These are phyloP conservation scores for Paraleonurus japonicus DNA, from an alignment of 257 asterid genomes.

Conservation along the genomic window DNA sequence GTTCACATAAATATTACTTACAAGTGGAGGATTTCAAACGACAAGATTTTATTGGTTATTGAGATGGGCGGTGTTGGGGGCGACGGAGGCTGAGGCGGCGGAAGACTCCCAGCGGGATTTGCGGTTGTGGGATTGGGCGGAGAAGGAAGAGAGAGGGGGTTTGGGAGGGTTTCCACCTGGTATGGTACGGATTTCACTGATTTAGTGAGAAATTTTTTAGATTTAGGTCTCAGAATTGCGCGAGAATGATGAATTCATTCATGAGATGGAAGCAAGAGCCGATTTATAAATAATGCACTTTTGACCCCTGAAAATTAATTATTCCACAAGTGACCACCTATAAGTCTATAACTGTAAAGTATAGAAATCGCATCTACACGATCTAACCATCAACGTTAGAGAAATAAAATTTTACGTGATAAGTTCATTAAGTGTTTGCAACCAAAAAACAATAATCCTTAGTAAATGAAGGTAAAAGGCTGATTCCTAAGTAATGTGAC, in stretches of 20 bases:
- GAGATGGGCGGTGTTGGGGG: slow-evolving; percentile 26
- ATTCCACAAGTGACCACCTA: background rate
- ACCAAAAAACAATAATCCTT: no score
- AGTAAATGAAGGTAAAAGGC: no score
- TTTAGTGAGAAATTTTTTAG: background rate
- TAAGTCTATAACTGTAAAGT: no score
- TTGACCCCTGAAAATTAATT: background rate
- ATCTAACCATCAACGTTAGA: background rate
- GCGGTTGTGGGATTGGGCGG: slow-evolving; percentile 43
- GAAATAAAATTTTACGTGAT: no score
- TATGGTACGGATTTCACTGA: slow-evolving; percentile 25
- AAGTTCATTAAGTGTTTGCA: no score
- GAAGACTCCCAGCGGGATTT: slow-evolving; percentile 54
- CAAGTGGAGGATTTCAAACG: no score
- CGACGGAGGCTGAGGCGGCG: slow-evolving; percentile 37
- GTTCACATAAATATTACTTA: no score
- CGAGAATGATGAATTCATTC: background rate
- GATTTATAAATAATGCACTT: background rate
- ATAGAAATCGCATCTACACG: background rate
- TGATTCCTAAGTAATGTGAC: no score
- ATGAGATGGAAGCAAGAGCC: background rate
- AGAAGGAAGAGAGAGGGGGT: slow-evolving; percentile 35
- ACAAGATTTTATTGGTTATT: no score
- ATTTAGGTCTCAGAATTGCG: background rate
- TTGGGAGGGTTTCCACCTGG: slow-evolving; percentile 48